These are phyloP conservation scores for Postia placenta DNA, from an alignment of 768 basidiomycete genomes.

Conservation along the genomic window DNA sequence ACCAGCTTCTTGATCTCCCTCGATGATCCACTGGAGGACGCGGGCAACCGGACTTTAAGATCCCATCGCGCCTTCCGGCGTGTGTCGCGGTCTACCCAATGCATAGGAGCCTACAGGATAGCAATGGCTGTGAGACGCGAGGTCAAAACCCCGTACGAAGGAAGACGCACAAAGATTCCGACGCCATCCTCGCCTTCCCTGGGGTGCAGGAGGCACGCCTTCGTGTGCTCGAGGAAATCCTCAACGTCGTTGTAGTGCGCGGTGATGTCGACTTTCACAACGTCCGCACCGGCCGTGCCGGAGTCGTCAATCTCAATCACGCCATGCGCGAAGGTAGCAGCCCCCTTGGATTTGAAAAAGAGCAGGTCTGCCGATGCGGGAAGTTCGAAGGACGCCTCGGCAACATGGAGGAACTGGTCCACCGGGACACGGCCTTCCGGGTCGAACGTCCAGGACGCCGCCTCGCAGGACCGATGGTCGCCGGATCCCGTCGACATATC, in stretches of 20 bases:
- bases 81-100: background rate
- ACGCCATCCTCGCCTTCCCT: conserved; percentile 18
- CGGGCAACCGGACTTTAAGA: conserved; percentile 26
- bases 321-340: conserved; percentile 5
- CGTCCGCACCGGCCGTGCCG: conserved; percentile 6
- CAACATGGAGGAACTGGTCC: conserved; percentile 1
- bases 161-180: conserved; percentile 24
- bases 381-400: conserved; percentile 9
- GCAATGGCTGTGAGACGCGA: background rate
- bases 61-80: conserved; percentile 15
- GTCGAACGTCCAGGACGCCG: conserved; percentile 8
- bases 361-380: conserved; percentile 7
- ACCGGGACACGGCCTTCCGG: background rate
- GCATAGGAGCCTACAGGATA: conserved; percentile 9
- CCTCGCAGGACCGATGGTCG: background rate
- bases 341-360: background rate
- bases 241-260: conserved; percentile 11
- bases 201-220: conserved; percentile 18
- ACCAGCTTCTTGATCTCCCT: conserved; percentile 24
- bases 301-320: conserved; percentile 9
- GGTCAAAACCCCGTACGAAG: background rate
- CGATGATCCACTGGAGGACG: conserved; percentile 4
- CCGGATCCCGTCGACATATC: background rate
- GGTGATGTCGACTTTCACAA: conserved; percentile 16
- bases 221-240: conserved; percentile 8